phyloP scores from a whole-genome alignment of 495 filamentous ascomycete genomes.

The Penicillium steckii region DNA sequence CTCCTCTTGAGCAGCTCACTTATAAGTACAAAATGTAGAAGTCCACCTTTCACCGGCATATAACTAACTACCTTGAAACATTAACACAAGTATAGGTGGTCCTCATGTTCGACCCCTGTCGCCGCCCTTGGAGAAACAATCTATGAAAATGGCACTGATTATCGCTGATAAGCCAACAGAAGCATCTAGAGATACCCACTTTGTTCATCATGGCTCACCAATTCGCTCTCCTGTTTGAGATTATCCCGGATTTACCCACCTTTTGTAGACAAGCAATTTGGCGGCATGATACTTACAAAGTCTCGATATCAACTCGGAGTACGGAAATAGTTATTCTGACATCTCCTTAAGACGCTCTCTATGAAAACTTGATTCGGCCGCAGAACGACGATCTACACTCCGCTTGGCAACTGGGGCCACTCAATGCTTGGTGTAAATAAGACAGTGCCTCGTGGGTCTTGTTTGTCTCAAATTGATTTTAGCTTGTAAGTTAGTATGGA shows the following conservation, averaged over 20 bases:
- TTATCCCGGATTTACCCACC: neutral
- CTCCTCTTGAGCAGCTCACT: neutral
- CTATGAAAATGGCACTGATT: neutral
- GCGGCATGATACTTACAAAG: neutral
- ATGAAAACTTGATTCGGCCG: neutral
- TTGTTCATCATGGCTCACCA: conserved; percentile 1
- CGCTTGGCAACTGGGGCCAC: neutral
- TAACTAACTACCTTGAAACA: neutral
- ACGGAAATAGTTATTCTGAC: neutral
- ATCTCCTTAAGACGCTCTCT: conserved; percentile 2
- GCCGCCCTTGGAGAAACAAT: neutral
- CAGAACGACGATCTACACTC: neutral
- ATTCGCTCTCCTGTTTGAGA: neutral
- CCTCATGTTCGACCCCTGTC: conserved; percentile 3
- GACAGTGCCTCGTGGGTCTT: conserved; percentile 3
- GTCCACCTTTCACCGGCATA: neutral
- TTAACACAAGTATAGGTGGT: neutral
- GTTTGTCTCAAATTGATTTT: conserved; percentile 6
- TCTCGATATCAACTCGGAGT: neutral
- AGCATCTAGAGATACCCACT: conserved; percentile 1
- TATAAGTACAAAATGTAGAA: conserved; percentile 4
- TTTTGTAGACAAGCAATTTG: neutral
- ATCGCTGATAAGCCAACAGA: conserved; percentile 1
- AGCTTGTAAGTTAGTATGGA: neutral
- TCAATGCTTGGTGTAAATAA: neutral